Conservation (phyloP, 2,329 filamentous ascomycete genomes). For the Dothideomycetidae sp. region DNA sequence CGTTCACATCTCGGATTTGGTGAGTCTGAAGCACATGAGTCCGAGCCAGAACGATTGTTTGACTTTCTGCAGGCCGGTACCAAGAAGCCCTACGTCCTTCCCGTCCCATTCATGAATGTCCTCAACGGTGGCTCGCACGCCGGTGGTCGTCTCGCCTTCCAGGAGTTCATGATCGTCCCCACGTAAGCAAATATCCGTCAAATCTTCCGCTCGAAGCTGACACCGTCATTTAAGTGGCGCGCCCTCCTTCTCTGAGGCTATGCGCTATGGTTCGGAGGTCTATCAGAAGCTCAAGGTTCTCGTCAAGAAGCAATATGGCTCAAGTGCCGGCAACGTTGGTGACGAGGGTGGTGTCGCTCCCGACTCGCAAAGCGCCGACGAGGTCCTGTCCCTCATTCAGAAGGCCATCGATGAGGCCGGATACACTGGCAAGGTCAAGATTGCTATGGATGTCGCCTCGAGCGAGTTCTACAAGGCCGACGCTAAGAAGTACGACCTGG, state of each 20-base stretch:
- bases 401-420: slow-evolving; percentile 88
- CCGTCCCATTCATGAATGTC: slow-evolving; percentile 45
- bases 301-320: slow-evolving; percentile 98
- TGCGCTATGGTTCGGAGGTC: slow-evolving; percentile 92
- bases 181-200: slow-evolving; percentile 25
- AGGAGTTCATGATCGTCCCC: slow-evolving; percentile 43
- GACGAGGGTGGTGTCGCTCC: slow-evolving; percentile 99
- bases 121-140: slow-evolving; percentile 74
- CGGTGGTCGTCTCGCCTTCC: slow-evolving; percentile 65
- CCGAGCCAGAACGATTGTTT: not conserved
- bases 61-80: slow-evolving; percentile 28
- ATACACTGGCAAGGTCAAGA: slow-evolving; percentile 92
- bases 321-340: slow-evolving; percentile 96
- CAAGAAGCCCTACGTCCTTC: slow-evolving; percentile 41
- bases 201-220: not conserved
- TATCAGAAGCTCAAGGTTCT: slow-evolving; percentile 96
- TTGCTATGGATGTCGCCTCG: slow-evolving; percentile 97
- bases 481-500: slow-evolving; percentile 98
- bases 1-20: slow-evolving; percentile 40
- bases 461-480: slow-evolving; percentile 97
- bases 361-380: slow-evolving; percentile 92
- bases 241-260: slow-evolving; percentile 83
- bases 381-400: slow-evolving; percentile 92
- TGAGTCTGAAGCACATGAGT: not conserved
- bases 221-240: slow-evolving; percentile 56